These are phyloP conservation scores for Mycena sanguinolenta DNA, from an alignment of 768 basidiomycete species.

Conservation along the genomic window DNA sequence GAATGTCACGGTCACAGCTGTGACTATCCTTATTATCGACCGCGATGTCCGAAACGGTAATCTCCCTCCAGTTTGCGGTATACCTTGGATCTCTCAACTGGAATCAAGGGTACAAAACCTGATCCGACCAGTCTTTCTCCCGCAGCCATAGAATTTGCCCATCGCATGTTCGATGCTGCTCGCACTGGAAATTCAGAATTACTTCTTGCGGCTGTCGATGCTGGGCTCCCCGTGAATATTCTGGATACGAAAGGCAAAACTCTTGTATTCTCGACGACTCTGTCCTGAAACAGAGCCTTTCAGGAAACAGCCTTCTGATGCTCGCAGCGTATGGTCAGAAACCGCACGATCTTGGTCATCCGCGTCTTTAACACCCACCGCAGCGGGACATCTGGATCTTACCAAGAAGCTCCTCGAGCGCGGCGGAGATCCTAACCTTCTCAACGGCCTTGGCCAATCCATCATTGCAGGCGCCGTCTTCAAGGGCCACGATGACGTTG, in stretches of 20 bases:
- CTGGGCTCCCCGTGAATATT: slow-evolving; percentile 79
- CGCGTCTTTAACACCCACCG: slow-evolving; percentile 24
- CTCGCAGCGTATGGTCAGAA: slow-evolving; percentile 69
- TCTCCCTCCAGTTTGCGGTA: not conserved
- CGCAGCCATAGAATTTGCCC: slow-evolving; percentile 69
- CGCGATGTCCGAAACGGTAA: slow-evolving; percentile 13
- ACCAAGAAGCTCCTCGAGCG: slow-evolving; percentile 65
- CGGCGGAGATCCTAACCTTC: slow-evolving; percentile 74
- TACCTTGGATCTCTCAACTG: not conserved
- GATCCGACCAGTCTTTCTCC: slow-evolving; percentile 45
- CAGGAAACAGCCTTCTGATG: slow-evolving; percentile 87
- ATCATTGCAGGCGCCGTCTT: slow-evolving; percentile 85
- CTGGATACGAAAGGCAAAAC: slow-evolving; percentile 75
- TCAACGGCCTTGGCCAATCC: slow-evolving; percentile 81
- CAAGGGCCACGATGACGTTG: slow-evolving; percentile 76
- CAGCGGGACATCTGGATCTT: slow-evolving; percentile 69
- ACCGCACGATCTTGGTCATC: not conserved
- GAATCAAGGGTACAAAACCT: slow-evolving; percentile 7
- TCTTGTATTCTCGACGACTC: not conserved
- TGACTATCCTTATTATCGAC: not conserved
- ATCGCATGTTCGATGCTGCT: slow-evolving; percentile 83
- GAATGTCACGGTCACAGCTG: not conserved
- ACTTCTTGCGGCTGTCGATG: slow-evolving; percentile 72
- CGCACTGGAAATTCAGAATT: slow-evolving; percentile 67
- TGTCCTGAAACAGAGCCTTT: not conserved